A percentile compares a stretch with the other conserved stretches of the same genome.
These are phyloP conservation scores for Oropetium thomaeum DNA, from an alignment of 176 grass and related monocot genomes.

Conservation along the genomic window DNA sequence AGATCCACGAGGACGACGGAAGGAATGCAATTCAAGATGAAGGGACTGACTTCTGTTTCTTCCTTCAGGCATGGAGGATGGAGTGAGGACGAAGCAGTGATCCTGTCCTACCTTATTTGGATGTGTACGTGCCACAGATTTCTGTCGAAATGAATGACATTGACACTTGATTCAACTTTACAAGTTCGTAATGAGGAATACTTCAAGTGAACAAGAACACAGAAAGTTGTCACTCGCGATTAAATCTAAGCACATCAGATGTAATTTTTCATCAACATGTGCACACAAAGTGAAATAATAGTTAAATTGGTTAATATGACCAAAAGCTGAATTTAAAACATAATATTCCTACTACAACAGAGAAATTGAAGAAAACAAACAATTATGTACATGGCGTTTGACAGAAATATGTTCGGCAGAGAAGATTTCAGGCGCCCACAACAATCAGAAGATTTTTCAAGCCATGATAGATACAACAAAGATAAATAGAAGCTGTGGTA, in stretches of 20 bases:
- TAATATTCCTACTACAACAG: too few relatives aligned
- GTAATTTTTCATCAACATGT: neutral
- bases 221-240: neutral
- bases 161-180: neutral
- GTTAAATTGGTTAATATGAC: neutral
- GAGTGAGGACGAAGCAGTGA: conserved; percentile 47
- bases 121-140: neutral
- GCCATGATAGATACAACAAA: neutral
- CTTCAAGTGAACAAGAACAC: neutral
- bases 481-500: neutral
- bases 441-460: neutral
- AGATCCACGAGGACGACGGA: neutral
- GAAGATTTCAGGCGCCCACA: neutral
- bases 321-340: neutral
- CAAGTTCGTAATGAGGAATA: neutral
- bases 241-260: neutral
- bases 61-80: conserved; percentile 81
- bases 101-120: neutral
- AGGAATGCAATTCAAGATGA: conserved; percentile 23
- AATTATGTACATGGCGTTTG: neutral
- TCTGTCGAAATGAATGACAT: neutral
- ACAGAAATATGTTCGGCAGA: neutral
- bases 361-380: too few relatives aligned
- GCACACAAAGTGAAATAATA: neutral
- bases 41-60: conserved; percentile 73